Evolutionary conservation across 495 filamentous ascomycete genomes (phyloP).

Genomic region (Annulohypoxylon bovei): DNA sequence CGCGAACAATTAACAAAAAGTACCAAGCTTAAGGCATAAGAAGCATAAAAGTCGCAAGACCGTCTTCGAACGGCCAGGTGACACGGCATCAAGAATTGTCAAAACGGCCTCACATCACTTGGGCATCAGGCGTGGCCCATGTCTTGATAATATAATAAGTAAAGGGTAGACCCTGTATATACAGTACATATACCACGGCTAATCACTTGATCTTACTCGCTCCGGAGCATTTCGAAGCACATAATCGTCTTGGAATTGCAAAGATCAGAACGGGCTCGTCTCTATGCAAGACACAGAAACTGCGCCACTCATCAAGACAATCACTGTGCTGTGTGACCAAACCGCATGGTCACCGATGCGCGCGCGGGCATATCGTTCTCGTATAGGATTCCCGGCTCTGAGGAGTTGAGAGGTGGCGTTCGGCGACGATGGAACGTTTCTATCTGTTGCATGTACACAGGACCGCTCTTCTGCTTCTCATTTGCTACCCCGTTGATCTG

Average conservation of each 20-base stretch:
- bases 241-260: background rate
- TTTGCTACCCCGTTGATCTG: background rate
- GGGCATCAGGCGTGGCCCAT: background rate
- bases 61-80: background rate
- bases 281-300: background rate
- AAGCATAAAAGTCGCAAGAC: background rate
- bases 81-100: background rate
- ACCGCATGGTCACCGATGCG: background rate
- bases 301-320: background rate
- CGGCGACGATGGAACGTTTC: conserved; percentile 9
- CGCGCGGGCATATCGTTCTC: background rate
- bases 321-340: background rate
- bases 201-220: background rate
- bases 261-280: background rate
- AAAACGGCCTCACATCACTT: background rate
- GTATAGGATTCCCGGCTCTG: background rate
- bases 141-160: background rate
- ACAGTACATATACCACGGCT: background rate
- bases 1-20: background rate
- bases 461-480: background rate
- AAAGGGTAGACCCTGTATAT: background rate
- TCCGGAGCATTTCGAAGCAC: background rate
- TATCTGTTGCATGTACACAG: background rate
- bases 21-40: background rate
- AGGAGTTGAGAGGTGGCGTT: background rate